Conservation (phyloP, 2,329 filamentous ascomycete species). For the Sclerotinia trifoliorum region DNA sequence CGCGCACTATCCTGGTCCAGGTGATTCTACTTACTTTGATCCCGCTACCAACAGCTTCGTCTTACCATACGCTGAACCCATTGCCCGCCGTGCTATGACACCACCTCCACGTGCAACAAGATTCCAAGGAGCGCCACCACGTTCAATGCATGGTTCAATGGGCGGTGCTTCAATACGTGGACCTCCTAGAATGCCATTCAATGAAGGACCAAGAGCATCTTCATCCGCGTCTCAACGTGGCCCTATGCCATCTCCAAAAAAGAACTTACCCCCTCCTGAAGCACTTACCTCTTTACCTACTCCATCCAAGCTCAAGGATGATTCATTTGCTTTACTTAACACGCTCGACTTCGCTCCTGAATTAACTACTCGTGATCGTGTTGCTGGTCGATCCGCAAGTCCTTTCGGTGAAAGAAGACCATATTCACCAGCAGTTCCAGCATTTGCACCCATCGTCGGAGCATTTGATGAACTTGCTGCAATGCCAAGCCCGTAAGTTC, state of each 20-base stretch:
- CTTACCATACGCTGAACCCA: slow-evolving; percentile 79
- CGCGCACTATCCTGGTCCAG: slow-evolving; percentile 56
- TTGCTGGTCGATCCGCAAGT: slow-evolving; percentile 66
- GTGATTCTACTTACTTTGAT: slow-evolving; percentile 51
- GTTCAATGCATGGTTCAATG: slow-evolving; percentile 49
- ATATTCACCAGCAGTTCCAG: slow-evolving; percentile 71
- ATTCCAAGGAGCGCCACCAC: slow-evolving; percentile 42
- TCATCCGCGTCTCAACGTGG: slow-evolving; percentile 57
- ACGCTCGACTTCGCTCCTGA: slow-evolving; percentile 87
- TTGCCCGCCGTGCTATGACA: slow-evolving; percentile 91
- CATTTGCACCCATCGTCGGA: slow-evolving; percentile 75
- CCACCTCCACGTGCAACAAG: slow-evolving; percentile 67
- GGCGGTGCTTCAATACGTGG: slow-evolving; percentile 43
- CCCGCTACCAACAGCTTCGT: slow-evolving; percentile 54
- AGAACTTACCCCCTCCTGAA: slow-evolving; percentile 68
- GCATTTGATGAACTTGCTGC: slow-evolving; percentile 82
- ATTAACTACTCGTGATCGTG: slow-evolving; percentile 62
- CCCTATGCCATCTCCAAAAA: slow-evolving; percentile 45
- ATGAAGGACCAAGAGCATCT: slow-evolving; percentile 56
- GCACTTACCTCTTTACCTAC: slow-evolving; percentile 77
- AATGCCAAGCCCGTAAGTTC: slow-evolving; percentile 86
- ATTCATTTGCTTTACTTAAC: slow-evolving; percentile 66
- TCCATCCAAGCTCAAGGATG: slow-evolving; percentile 79
- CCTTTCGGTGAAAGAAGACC: slow-evolving; percentile 64
- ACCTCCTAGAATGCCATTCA: slow-evolving; percentile 43